Evolutionary conservation across 257 asterid genomes (phyloP).

Genomic region (Gardenia jasminoides): DNA sequence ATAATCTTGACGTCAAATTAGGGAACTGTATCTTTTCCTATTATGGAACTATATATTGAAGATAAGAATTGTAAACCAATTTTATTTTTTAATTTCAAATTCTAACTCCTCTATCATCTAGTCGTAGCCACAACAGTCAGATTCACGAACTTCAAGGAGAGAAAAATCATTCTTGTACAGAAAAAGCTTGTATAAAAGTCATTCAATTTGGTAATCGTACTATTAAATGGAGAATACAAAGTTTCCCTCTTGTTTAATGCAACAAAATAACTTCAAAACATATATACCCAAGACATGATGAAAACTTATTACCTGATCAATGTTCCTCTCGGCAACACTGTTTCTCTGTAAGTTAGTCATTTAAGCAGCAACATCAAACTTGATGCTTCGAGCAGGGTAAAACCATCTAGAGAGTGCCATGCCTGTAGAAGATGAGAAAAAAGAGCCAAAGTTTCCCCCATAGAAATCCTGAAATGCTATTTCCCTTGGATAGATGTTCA

Average conservation of each 20-base stretch:
- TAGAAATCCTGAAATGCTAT: neutral
- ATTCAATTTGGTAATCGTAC: too few species aligned
- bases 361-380: slow-evolving; percentile 39
- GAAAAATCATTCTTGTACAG: neutral
- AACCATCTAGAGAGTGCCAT: slow-evolving; percentile 29
- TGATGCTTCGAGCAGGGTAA: slow-evolving; percentile 20
- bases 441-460: slow-evolving; percentile 2
- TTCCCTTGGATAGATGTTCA: neutral
- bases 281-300: neutral
- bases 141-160: neutral
- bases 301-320: slow-evolving; percentile 47
- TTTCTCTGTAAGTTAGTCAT: slow-evolving; percentile 47
- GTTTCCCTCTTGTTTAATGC: neutral
- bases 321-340: slow-evolving; percentile 52
- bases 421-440: slow-evolving; percentile 22
- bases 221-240: neutral
- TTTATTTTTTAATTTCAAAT: neutral
- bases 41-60: neutral
- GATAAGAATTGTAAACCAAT: too few species aligned
- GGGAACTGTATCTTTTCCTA: neutral
- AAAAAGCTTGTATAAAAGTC: neutral
- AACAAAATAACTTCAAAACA: neutral
- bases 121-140: neutral
- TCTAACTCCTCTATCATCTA: neutral
- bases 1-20: neutral